Base-by-base conservation (phyloP, 75 land plant species). In the Ceratopteris richardii region DNA sequence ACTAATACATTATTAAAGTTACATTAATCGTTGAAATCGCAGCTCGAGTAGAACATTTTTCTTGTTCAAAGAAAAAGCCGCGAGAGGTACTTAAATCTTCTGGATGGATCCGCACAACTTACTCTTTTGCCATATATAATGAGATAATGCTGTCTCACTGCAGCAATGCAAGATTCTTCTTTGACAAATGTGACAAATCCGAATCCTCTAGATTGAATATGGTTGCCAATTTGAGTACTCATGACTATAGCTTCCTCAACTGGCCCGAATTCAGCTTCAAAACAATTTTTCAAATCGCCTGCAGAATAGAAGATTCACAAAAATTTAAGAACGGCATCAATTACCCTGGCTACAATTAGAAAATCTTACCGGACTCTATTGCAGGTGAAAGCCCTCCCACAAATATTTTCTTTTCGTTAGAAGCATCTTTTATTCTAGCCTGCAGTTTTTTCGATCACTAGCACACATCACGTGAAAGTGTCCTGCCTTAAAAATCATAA, bases 121-220 rank as follows among this genome's bases (percentile, higher is more conserved):
- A 77, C 79, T 72, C 64, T 66, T 64, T 85, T 85, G 27, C 82
- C 86, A 41, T 58, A 74, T 18, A 85, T 79, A 66, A 48, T 61
- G 24, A 79, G 56, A 62, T 61, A 82, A 53, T 76, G 89, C n/a
- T 82, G 55, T 58, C 81, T 42, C 22, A 85, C 71, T 19, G 89
- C 89, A 14, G 58, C 72, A 9, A 59, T 51, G 26, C 61, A 75
- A 14, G 89, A 69, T 30, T 68, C 76, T 60, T 79, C 75, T 44
- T 70, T 52, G 36, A 72, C 70, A 66, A 85, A 85, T 12, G 75
- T 82, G 29, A 85, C 77, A 62, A 85, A 79, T 13, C 89, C 89
- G 46, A 79, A 82, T n/a, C 85, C 77, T 22, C 84, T 74, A 48
- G 84, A 77, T 4, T 54, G 72, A 43, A 62, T 46, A 13, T 71